Base-by-base conservation (phyloP, 306 rosid genomes). In the Alnus rubra region DNA sequence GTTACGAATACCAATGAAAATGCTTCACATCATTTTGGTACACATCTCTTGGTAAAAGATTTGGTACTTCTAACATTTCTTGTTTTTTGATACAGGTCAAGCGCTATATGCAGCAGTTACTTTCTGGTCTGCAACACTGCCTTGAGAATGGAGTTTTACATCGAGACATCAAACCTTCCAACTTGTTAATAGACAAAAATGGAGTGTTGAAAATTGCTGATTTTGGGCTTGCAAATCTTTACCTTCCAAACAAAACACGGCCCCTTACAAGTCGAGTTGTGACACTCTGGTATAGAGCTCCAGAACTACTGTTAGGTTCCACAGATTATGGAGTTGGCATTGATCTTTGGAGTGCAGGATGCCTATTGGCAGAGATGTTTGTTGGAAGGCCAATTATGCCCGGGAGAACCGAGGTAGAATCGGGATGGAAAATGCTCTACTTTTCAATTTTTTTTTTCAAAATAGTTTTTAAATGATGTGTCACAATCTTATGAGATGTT, bases 271-370 rank as follows among this genome's bases (percentile, higher is more conserved):
- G 79, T 79, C 69, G 94, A 76, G 98, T 94, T 68, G 98, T 92
- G 82, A 94, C 97, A 50, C 97, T 94, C 56, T 92, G 94, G 97
- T 92, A 94, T 54, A 92, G 98, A 79, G 92, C 97, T 49, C 97
- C 96, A 51, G 96, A 94, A 83, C 92, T 94, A 28, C 92, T 92
- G 68, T 81, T 94, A 81, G 96, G 98, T 51, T 89, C 94, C 55
- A 90, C 90, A 16, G 87, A 92, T 81, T 94, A 94, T 78, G 92
- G 92, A 75, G 86, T 84, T 82, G 83, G 84, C 81, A 90, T 94
- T 81, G 96, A 94, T 90, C 86, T 94, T 8, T 94, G 98, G 98
- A 94, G 97, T 87, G 94, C 84, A 8, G 96, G 98, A 30, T 94
- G 98, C 62, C 74, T 90, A 18, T 82, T 90, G 65, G 96, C 87